Evolutionary conservation across 1,139 yeast genomes (phyloP).

Genomic region (Meyerozyma smithsonii): DNA sequence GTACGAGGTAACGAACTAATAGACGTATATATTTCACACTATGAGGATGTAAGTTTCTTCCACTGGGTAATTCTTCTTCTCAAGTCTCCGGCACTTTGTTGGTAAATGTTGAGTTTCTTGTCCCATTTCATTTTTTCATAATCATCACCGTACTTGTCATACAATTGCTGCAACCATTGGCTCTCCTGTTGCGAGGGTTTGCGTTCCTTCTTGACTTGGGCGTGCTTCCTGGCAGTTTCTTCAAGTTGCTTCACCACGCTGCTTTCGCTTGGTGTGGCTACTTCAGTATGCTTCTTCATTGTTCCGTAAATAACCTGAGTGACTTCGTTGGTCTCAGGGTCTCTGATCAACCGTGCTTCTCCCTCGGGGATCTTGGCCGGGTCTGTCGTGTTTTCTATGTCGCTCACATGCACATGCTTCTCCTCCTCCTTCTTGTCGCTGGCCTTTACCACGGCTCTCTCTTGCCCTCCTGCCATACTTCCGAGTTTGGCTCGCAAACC

Average conservation of each 20-base stretch:
- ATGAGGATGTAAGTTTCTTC: conserved; percentile 37
- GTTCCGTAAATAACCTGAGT: conserved; percentile 69
- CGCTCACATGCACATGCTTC: conserved; percentile 27
- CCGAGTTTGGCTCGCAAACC: conserved; percentile 72
- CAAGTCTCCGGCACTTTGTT: conserved; percentile 82
- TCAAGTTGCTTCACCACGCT: conserved; percentile 64
- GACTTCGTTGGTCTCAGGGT: conserved; percentile 64
- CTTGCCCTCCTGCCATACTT: conserved; percentile 63
- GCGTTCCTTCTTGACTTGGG: conserved; percentile 46
- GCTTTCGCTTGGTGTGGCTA: conserved; percentile 20
- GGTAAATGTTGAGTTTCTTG: conserved; percentile 73
- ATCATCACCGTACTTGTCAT: conserved; percentile 81
- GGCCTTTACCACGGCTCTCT: conserved; percentile 43
- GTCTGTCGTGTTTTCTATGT: conserved; percentile 40
- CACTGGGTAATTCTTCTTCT: conserved; percentile 63
- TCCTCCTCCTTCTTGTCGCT: conserved; percentile 25
- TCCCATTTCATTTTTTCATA: conserved; percentile 92
- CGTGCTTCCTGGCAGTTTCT: conserved; percentile 52
- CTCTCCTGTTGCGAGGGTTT: conserved; percentile 67
- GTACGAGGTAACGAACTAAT: neutral
- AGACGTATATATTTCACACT: neutral
- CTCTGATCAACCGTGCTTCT: conserved; percentile 77
- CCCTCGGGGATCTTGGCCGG: conserved; percentile 67
- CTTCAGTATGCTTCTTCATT: conserved; percentile 25
- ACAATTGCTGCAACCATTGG: conserved; percentile 63